Base-by-base conservation (phyloP, 2,329 filamentous ascomycete species). In the Fusarium paranaense region DNA sequence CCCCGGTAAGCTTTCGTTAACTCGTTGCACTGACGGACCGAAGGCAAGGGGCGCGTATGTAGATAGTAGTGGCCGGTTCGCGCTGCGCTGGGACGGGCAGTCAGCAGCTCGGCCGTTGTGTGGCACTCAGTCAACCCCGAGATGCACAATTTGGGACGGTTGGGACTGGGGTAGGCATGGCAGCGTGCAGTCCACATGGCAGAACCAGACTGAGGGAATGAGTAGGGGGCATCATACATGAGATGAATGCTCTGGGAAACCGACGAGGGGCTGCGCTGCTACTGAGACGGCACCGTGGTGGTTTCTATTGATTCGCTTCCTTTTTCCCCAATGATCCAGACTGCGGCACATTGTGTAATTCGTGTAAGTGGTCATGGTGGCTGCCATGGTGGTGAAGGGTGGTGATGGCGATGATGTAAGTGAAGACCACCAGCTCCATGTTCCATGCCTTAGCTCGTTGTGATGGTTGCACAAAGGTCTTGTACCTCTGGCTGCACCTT, bases 371-470 rank as follows among this genome's bases (percentile, higher is more conserved):
- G 58, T 60, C 62, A 63, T 42, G 64, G 67, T 74, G 68, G 66
- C 71, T 72, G 27, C 70, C 32, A 59, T 65, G 50, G 64, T 45
- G 38, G 37, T 56, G 32, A 56, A 33, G 61, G 42, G 16, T 73
- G 64, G 64, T 45, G 22, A 70, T 66, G 62, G 68, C 69, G 66
- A 74, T 74, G 72, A 74, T 74, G 72, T 74, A 74, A 74, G 69
- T 75, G 65, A 73, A 59, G 66, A 47, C 72, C 59, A 70, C 59
- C 47, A 75, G 62, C 62, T 66, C 72, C 72, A 75, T 70, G 59
- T 66, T 75, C 72, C 66, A 66, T 50, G 50, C 50, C 62, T 74
- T 74, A 75, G 72, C 65, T 73, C 61, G 27, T 22, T 57, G 57
- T 70, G 58, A 54, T 75, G 72, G 72, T 74, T 74, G 72, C 72